phyloP scores from a whole-genome alignment of 2,329 filamentous ascomycete species.

The Dactylonectria estremocensis region DNA sequence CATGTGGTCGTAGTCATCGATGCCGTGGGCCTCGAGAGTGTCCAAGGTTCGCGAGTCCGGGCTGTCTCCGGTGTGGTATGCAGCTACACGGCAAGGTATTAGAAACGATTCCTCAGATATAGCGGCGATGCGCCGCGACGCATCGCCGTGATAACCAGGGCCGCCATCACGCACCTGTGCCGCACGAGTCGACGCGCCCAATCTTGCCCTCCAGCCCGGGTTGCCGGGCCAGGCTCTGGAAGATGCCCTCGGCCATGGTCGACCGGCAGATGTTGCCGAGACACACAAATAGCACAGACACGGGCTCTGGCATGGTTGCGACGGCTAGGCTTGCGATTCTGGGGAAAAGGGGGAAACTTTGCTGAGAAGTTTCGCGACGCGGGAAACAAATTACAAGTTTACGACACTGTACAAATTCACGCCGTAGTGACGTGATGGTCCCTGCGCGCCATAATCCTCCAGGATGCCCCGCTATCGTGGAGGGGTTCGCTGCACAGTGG shows the following conservation, averaged over 20 bases:
- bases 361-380: slow-evolving; percentile 27
- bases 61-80: slow-evolving; percentile 83
- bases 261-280: slow-evolving; percentile 96
- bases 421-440: slow-evolving; percentile 45
- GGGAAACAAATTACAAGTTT: slow-evolving; percentile 29
- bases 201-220: slow-evolving; percentile 73
- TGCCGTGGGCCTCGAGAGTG: slow-evolving; percentile 81
- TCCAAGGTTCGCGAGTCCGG: slow-evolving; percentile 89
- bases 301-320: slow-evolving; percentile 55
- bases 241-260: slow-evolving; percentile 97
- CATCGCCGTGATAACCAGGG: not conserved
- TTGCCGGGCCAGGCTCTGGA: slow-evolving; percentile 78
- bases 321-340: slow-evolving; percentile 1
- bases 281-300: slow-evolving; percentile 94
- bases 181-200: slow-evolving; percentile 85
- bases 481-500: slow-evolving; percentile 35
- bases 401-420: slow-evolving; percentile 44
- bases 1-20: slow-evolving; percentile 82
- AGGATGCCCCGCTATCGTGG: slow-evolving; percentile 47
- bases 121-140: slow-evolving; percentile 2
- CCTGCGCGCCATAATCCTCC: slow-evolving; percentile 42
- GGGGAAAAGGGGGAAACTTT: slow-evolving; percentile 20
- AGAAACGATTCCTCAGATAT: slow-evolving; percentile 19
- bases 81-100: slow-evolving; percentile 63
- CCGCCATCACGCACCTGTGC: slow-evolving; percentile 72